Evolutionary conservation across 768 basidiomycete genomes (phyloP).

Genomic region (Pleurotus tuoliensis): DNA sequence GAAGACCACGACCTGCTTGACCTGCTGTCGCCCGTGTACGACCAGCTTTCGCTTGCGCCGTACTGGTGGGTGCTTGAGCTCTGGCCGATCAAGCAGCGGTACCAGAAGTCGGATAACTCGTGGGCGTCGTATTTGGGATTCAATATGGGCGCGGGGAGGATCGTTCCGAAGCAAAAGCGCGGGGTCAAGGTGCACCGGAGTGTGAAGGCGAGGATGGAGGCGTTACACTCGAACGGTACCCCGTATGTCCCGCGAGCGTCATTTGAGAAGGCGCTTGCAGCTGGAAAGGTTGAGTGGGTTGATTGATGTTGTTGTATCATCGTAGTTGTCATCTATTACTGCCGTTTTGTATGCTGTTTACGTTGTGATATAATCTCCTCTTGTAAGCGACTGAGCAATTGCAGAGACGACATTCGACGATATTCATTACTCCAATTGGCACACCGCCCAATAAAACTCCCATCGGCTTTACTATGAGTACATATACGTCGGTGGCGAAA

Average conservation of each 20-base stretch:
- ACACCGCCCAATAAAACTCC: no score
- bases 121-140: slow-evolving; percentile 22
- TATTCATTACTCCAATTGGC: no score
- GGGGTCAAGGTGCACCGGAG: slow-evolving; percentile 45
- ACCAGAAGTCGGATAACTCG: slow-evolving; percentile 27
- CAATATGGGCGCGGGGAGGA: slow-evolving; percentile 36
- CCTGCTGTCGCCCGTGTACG: slow-evolving; percentile 43
- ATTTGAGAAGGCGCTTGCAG: slow-evolving; percentile 24
- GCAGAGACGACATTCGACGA: no score
- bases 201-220: slow-evolving; percentile 53
- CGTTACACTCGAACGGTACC: slow-evolving; percentile 28
- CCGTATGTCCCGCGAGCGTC: slow-evolving; percentile 36
- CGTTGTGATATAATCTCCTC: no score
- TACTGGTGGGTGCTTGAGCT: slow-evolving; percentile 65
- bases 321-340: no score
- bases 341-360: no score
- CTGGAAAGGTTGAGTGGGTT: slow-evolving; percentile 23
- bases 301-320: slow-evolving; percentile 21
- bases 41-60: slow-evolving; percentile 37
- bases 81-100: slow-evolving; percentile 31
- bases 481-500: no score
- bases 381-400: no score
- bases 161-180: slow-evolving; percentile 35
- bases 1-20: slow-evolving; percentile 56
- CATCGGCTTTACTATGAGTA: no score